Base-by-base conservation (phyloP, 2,329 filamentous ascomycete genomes). In the Colletotrichum spaethianum region DNA sequence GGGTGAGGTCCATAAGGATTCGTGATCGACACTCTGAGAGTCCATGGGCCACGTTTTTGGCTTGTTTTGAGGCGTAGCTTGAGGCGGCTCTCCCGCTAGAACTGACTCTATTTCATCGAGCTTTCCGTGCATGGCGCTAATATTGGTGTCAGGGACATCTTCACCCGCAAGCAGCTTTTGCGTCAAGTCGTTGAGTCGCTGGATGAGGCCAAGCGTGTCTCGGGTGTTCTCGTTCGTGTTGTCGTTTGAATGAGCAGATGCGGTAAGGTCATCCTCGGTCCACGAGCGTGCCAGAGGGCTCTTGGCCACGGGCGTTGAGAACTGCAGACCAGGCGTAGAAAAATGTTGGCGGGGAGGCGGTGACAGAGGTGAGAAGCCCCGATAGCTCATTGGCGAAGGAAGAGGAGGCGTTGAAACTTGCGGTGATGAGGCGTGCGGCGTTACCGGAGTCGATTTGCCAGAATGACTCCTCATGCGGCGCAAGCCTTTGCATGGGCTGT, bases 181-280 rank as follows among this genome's bases (percentile, higher is more conserved):
- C 5, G 82, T 82, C 36, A 84, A 80, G 55, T 82, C 79, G 64
- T 79, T 82, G 42, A 84, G 75, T 23, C 83, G 80, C 68, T 80
- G 76, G 14, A 88, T 70, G 26, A 73, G 42, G 20, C 60, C 83
- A 64, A 90, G 82, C 31, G 85, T 82, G 73, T 87, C 83, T 67
- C 82, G 83, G 77, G 67, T 67, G 50, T 46, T 72, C 67, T 28
- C 72, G 56, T 48, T 63, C 20, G 59, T 74, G 66, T 53, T 70
- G 38, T 67, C 73, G 52, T 63, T 73, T 44, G 57, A 70, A 52
- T 53, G 74, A 42, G 60, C 55, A 16, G 70, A 72, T 50, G 62
- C 57, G 55, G 16, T 76, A 44, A 72, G 73, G 14, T 77, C 74
- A 20, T 74, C 75, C 26, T 74, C 76, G 36, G 69, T 70, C 62